phyloP scores from a whole-genome alignment of 176 grass and related monocot genomes.

The Lolium perenne region DNA sequence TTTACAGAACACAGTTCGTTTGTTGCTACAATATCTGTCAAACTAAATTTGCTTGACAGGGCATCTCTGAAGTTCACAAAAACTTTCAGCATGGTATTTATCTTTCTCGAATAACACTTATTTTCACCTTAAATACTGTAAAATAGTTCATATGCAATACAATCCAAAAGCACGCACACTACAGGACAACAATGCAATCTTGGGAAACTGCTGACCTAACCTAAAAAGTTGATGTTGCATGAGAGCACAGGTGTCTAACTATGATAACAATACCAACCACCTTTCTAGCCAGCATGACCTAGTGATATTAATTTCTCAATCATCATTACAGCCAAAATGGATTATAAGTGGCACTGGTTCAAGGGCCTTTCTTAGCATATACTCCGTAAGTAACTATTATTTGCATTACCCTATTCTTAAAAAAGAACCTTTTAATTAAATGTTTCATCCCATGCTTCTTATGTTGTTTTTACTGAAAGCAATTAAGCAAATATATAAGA shows the following conservation, averaged over 20 bases:
- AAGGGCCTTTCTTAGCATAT: constrained; percentile 6
- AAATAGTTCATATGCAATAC: neutral
- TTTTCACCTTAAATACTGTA: constrained; percentile 26
- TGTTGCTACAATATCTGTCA: neutral
- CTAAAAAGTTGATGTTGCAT: constrained; percentile 29
- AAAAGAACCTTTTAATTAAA: neutral
- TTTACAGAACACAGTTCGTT: neutral
- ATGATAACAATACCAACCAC: constrained; percentile 19
- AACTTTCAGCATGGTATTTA: neutral
- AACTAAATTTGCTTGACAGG: neutral
- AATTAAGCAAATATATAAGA: neutral
- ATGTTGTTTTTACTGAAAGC: neutral
- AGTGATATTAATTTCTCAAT: constrained; percentile 21
- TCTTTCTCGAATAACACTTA: neutral
- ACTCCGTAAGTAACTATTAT: neutral
- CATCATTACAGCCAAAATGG: constrained; percentile 3
- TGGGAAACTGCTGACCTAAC: constrained; percentile 25
- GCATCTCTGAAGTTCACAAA: neutral
- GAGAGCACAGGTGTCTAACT: neutral
- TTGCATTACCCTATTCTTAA: neutral
- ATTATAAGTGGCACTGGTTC: constrained; percentile 10
- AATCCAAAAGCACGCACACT: neutral
- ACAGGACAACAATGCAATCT: constrained; percentile 35
- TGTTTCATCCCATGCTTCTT: neutral
- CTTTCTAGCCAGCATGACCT: neutral